Conservation (phyloP, 2,329 filamentous ascomycete genomes). For the Arthroderma sp. region DNA sequence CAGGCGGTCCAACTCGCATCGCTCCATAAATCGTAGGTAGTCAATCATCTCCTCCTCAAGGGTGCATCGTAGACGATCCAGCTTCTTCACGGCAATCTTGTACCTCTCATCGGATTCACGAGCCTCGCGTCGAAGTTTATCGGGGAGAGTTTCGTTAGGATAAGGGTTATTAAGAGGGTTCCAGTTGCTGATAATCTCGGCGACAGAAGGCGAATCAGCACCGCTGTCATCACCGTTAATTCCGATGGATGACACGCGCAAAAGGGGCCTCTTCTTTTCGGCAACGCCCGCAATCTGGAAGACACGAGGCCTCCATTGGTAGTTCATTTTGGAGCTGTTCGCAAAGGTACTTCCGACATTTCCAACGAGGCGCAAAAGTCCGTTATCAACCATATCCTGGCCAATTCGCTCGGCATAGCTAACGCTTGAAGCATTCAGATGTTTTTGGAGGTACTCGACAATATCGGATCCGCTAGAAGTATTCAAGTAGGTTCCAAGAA, state of each 20-base stretch:
- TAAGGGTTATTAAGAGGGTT: constrained; percentile 80
- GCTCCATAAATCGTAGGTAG: constrained; percentile 90
- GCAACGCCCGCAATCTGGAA: constrained; percentile 80
- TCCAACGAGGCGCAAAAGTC: constrained; percentile 79
- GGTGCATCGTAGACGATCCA: constrained; percentile 82
- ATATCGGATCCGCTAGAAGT: constrained; percentile 86
- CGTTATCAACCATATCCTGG: constrained; percentile 75
- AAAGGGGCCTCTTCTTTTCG: constrained; percentile 66
- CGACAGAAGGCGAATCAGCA: constrained; percentile 69
- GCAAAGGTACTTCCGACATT: constrained; percentile 93
- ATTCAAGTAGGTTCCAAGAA: constrained; percentile 88
- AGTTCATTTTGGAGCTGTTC: constrained; percentile 94
- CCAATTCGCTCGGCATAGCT: constrained; percentile 90
- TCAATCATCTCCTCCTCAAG: constrained; percentile 91
- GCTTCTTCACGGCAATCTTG: constrained; percentile 69
- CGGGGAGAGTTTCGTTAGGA: constrained; percentile 83
- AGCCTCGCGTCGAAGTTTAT: constrained; percentile 78
- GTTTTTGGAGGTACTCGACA: constrained; percentile 83
- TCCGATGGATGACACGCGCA: constrained; percentile 61
- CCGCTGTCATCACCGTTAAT: constrained; percentile 42
- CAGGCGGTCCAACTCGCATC: constrained; percentile 86
- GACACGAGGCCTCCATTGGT: constrained; percentile 88
- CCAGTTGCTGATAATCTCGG: constrained; percentile 84
- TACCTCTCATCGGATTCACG: constrained; percentile 86
- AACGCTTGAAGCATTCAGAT: constrained; percentile 71